phyloP scores from a whole-genome alignment of 2,329 filamentous ascomycete species.

The Aspergillus novoparasiticus region DNA sequence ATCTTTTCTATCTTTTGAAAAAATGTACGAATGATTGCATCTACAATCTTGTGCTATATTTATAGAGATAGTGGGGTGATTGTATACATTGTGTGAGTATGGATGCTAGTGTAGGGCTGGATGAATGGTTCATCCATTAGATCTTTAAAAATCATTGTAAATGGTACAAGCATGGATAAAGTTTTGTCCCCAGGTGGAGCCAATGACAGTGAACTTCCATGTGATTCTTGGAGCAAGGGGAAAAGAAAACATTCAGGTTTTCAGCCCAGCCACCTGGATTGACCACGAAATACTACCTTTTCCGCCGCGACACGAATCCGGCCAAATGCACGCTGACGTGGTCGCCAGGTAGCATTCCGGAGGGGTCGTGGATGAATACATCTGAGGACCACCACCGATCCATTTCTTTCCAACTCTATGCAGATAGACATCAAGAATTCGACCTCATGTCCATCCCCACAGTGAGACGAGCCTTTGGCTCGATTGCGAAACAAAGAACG shows the following conservation, averaged over 20 bases:
- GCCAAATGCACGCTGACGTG: constrained; percentile 26
- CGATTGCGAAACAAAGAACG: constrained; percentile 13
- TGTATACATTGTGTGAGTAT: background rate
- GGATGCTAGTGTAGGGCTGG: background rate
- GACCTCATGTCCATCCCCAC: constrained; percentile 24
- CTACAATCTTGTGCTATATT: background rate
- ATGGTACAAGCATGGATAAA: background rate
- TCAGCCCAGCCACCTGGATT: constrained; percentile 16
- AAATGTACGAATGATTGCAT: background rate
- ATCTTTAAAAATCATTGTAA: background rate
- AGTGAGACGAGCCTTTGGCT: constrained; percentile 20
- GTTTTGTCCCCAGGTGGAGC: background rate
- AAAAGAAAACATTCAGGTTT: background rate
- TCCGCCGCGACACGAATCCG: no score
- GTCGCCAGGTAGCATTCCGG: constrained; percentile 18
- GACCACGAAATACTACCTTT: background rate
- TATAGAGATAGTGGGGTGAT: background rate
- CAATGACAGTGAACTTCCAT: background rate
- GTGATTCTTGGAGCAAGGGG: background rate
- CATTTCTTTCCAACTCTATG: background rate
- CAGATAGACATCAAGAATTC: background rate
- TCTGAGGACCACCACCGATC: background rate
- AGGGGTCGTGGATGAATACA: constrained; percentile 4
- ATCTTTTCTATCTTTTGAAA: background rate
- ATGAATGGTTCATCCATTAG: background rate